phyloP scores from a whole-genome alignment of 2,329 filamentous ascomycete species.

The Penicillium sp. region DNA sequence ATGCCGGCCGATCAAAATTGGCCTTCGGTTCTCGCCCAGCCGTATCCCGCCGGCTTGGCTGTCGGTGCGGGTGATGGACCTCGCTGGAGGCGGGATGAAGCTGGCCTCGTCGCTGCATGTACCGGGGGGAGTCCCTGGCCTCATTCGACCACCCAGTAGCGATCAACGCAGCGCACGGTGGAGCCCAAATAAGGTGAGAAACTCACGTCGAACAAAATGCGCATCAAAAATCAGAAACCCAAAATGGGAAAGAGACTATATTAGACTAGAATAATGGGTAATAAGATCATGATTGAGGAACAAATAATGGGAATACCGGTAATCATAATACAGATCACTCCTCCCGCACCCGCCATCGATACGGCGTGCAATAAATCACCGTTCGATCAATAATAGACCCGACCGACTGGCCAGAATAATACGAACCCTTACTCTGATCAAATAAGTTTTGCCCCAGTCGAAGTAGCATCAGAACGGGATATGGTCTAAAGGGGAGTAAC shows the following conservation, averaged over 20 bases:
- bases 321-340: neutral
- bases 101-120: neutral
- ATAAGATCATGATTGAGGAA: neutral
- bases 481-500: neutral
- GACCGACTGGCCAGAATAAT: slow-evolving; percentile 2
- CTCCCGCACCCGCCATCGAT: neutral
- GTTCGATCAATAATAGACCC: neutral
- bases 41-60: neutral
- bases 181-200: slow-evolving; percentile 9
- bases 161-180: neutral
- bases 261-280: neutral
- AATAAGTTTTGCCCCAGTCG: neutral
- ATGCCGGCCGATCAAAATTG: slow-evolving; percentile 9
- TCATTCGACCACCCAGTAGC: neutral
- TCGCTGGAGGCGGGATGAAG: neutral
- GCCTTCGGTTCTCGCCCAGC: slow-evolving; percentile 9
- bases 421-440: neutral
- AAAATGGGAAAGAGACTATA: neutral
- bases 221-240: neutral
- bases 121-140: neutral
- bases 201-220: neutral
- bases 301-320: neutral
- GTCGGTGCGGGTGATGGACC: neutral
- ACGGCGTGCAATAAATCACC: slow-evolving; percentile 1
- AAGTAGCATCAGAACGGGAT: neutral